Evolutionary conservation across 2,329 filamentous ascomycete genomes (phyloP), one percentile per base, ranked within the genome.

Genomic region (Sclerotinia spermophila): DNA sequence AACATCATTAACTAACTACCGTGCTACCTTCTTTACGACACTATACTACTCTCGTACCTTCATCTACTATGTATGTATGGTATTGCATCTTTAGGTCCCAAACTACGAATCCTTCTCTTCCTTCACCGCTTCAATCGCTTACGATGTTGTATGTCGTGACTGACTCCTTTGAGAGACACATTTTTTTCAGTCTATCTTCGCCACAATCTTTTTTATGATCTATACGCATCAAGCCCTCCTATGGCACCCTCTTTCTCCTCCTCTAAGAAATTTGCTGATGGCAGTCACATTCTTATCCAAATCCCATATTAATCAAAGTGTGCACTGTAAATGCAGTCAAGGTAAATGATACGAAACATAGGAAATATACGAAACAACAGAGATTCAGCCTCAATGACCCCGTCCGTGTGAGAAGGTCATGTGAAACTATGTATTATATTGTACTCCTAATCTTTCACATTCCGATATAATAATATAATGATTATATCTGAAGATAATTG

Each of bases 371-470:
- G 45, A 53, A 53, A 53, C 33, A 53, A 27, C 33, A 53, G 21
- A 60, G 19, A 64, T 64, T 69, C 67, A 64, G 67, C 67, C 67
- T 69, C 67, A 38, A 48, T 42, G 35, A 69, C 67, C 58, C n/a
- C n/a, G n/a, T n/a, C n/a, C 42, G 44, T 69, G 44, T 69, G 67
- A 64, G 58, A 53, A 51, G 67, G 56, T 69, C 67, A 69, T 45
- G 67, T 64, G 67, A 69, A 69, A 69, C 33, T 42, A 27, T 24
- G n/a, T n/a, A n/a, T n/a, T n/a, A n/a, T n/a, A n/a, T n/a, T n/a
- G n/a, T n/a, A n/a, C n/a, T n/a, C 17, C 67, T 51, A 38, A 65
- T 51, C 44, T 35, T 62, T 51, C n/a, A 69, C 58, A 55, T 69
- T 64, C 35, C 56, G 30, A 53, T n/a, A n/a, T n/a, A n/a, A n/a